These are phyloP conservation scores for Malassezia japonica DNA, from an alignment of 1,284 basidiomycete species.

Conservation along the genomic window DNA sequence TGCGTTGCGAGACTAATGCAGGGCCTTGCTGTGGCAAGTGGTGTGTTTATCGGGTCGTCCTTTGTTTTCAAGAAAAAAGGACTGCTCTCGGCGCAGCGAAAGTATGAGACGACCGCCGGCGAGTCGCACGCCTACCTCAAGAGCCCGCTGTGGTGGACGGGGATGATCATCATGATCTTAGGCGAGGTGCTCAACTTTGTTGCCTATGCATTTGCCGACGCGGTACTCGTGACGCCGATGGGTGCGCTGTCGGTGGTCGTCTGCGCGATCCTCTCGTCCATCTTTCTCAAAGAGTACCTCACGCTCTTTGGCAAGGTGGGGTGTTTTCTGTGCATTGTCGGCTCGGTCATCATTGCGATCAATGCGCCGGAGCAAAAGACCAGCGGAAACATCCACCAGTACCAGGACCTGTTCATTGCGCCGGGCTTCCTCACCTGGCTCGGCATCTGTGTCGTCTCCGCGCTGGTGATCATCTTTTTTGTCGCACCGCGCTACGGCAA, in stretches of 20 bases:
- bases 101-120: constrained; percentile 60
- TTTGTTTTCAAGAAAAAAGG: constrained; percentile 82
- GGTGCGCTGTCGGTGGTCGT: constrained; percentile 93
- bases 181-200: constrained; percentile 34
- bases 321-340: constrained; percentile 75
- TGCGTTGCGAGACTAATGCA: constrained; percentile 32
- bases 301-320: constrained; percentile 53
- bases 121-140: constrained; percentile 85
- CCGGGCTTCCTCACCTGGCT: constrained; percentile 77
- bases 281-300: constrained; percentile 84
- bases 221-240: constrained; percentile 85
- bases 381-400: constrained; percentile 67
- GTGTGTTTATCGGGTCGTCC: constrained; percentile 80
- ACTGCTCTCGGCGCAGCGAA: constrained; percentile 45
- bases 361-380: constrained; percentile 72
- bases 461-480: constrained; percentile 54
- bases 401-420: constrained; percentile 72
- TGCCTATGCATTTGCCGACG: constrained; percentile 82
- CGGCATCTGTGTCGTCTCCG: constrained; percentile 42
- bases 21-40: constrained; percentile 66
- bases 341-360: constrained; percentile 60
- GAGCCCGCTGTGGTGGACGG: constrained; percentile 44
- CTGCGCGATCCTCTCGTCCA: constrained; percentile 81
- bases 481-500: constrained; percentile 80
- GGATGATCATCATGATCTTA: constrained; percentile 44